Percentiles rank a stretch among this genome's conserved stretches.
phyloP scores from a whole-genome alignment of 2,329 filamentous ascomycete genomes.

The Seiridium unicorne region DNA sequence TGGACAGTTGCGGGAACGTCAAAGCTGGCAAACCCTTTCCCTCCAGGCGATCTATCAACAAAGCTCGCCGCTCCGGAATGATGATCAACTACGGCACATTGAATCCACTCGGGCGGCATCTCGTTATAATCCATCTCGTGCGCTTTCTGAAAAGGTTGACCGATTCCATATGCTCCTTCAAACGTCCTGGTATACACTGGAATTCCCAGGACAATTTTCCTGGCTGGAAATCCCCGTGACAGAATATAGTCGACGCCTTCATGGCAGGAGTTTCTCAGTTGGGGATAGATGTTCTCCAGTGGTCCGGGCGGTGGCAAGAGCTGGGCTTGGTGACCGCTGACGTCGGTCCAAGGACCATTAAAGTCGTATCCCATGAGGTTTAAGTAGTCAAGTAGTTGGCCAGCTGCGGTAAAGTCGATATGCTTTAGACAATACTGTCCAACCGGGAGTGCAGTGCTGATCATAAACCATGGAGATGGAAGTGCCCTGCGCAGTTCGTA shows the following conservation, averaged over 20 bases:
- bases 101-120: constrained; percentile 51
- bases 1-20: constrained; percentile 60
- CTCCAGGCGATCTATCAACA: constrained; percentile 32
- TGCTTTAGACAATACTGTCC: constrained; percentile 61
- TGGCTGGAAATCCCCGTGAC: constrained; percentile 49
- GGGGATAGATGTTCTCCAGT: constrained; percentile 19
- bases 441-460: constrained; percentile 62
- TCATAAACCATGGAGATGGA: constrained; percentile 53
- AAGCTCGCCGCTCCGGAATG: constrained; percentile 56
- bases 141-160: constrained; percentile 46
- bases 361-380: constrained; percentile 73
- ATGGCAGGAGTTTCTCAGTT: constrained; percentile 45
- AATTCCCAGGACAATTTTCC: constrained; percentile 61
- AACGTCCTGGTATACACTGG: constrained; percentile 65
- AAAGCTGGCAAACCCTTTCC: constrained; percentile 59
- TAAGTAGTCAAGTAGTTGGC: constrained; percentile 55
- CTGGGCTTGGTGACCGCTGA: constrained; percentile 64
- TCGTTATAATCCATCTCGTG: constrained; percentile 63
- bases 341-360: constrained; percentile 58
- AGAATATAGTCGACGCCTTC: constrained; percentile 54
- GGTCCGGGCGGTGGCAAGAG: constrained; percentile 43
- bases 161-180: constrained; percentile 48
- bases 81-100: constrained; percentile 43
- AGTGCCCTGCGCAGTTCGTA: constrained; percentile 51
- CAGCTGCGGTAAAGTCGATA: constrained; percentile 53